These are phyloP conservation scores for Hericium erinaceus DNA, from an alignment of 768 basidiomycete species.

Conservation along the genomic window DNA sequence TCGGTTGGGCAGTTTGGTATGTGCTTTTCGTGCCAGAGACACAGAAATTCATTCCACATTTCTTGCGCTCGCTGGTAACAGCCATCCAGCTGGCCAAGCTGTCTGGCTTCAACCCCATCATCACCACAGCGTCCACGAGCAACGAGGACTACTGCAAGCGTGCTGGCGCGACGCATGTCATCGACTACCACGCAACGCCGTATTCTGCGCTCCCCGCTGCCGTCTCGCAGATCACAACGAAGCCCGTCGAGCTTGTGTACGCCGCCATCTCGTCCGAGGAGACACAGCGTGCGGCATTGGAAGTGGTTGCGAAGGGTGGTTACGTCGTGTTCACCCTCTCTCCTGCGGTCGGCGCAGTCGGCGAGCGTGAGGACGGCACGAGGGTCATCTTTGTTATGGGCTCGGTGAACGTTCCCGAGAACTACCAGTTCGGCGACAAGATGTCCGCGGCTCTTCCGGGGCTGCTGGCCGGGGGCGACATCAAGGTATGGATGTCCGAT, in stretches of 20 bases:
- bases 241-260: conserved; percentile 13
- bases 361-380: conserved; percentile 11
- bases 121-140: conserved; percentile 9
- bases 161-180: conserved; percentile 10
- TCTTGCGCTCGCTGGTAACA: not conserved
- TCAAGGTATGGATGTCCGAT: not conserved
- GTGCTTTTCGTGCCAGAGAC: not conserved
- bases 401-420: not conserved
- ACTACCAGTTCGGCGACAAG: conserved; percentile 19
- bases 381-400: conserved; percentile 1
- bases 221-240: conserved; percentile 5
- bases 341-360: conserved; percentile 8
- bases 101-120: conserved; percentile 10
- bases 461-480: not conserved
- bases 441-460: not conserved
- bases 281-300: conserved; percentile 8
- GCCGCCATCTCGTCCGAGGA: conserved; percentile 7
- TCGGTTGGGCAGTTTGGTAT: conserved; percentile 14
- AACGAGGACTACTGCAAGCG: conserved; percentile 6
- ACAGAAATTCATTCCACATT: not conserved
- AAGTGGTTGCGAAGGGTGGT: conserved; percentile 13
- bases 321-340: conserved; percentile 5
- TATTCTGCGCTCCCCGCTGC: conserved; percentile 2
- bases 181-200: conserved; percentile 5
- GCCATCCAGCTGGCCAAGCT: conserved; percentile 8